These are phyloP conservation scores for Rhizopus arrhizus DNA, from an alignment of 371 early-diverging fungal species.

Conservation along the genomic window DNA sequence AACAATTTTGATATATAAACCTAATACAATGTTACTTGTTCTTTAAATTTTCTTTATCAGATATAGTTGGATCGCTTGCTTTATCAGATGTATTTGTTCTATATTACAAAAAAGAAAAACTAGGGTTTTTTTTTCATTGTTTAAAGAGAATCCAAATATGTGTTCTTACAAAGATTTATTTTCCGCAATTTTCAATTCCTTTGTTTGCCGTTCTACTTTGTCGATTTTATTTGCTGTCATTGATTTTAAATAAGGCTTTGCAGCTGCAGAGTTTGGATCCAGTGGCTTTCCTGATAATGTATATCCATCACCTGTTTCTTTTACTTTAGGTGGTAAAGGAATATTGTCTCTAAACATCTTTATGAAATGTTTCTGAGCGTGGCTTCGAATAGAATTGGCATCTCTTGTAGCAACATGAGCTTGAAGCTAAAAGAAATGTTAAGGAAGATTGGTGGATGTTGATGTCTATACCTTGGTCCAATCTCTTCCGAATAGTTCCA, in stretches of 20 bases:
- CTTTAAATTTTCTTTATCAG: conserved; percentile 36
- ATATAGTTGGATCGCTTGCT: not conserved
- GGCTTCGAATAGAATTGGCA: conserved; percentile 81
- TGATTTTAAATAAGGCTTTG: conserved; percentile 71
- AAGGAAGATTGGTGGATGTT: not conserved
- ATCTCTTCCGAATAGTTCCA: conserved; percentile 80
- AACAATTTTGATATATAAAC: conserved; percentile 76
- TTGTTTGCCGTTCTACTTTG: conserved; percentile 10
- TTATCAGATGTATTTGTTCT: no score
- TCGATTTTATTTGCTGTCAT: not conserved
- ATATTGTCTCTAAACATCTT: conserved; percentile 80
- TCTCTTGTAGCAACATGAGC: conserved; percentile 78
- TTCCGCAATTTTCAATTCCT: conserved; percentile 2
- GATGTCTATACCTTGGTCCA: conserved; percentile 65
- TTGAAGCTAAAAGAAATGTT: conserved; percentile 54
- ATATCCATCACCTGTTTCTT: conserved; percentile 82
- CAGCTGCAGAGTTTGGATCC: conserved; percentile 86
- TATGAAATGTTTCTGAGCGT: conserved; percentile 91
- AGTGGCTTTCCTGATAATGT: conserved; percentile 85
- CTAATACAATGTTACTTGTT: conserved; percentile 65
- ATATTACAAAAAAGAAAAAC: no score
- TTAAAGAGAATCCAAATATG: conserved; percentile 5
- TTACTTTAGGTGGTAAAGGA: conserved; percentile 77
- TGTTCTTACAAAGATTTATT: conserved; percentile 6
- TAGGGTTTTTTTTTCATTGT: not conserved